These are phyloP conservation scores for Diaporthe vaccinii DNA, from an alignment of 2,329 filamentous ascomycete genomes.

Conservation along the genomic window DNA sequence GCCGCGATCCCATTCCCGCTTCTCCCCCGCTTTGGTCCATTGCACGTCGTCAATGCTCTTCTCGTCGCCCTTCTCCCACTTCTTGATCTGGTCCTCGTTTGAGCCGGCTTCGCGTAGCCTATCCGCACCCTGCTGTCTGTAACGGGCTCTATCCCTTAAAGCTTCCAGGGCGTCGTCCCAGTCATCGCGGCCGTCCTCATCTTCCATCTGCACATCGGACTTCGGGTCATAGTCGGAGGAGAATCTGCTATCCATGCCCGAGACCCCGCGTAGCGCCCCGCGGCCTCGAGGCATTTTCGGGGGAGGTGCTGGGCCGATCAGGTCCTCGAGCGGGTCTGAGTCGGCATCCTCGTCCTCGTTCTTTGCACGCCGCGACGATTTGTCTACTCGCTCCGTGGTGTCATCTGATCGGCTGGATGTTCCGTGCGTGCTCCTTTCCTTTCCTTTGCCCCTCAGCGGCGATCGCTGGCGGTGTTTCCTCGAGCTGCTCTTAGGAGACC, in stretches of 20 bases:
- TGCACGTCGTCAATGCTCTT: conserved; percentile 75
- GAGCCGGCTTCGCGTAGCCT: conserved; percentile 84
- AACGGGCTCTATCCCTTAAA: conserved; percentile 82
- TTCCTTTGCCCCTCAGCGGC: conserved; percentile 1
- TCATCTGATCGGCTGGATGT: conserved; percentile 13
- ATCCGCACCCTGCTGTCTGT: conserved; percentile 81
- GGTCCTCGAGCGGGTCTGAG: conserved; percentile 81
- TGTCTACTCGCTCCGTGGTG: conserved; percentile 17
- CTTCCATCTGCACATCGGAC: conserved; percentile 67
- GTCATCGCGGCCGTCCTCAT: conserved; percentile 67
- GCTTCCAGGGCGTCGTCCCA: conserved; percentile 88
- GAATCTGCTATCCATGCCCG: conserved; percentile 86
- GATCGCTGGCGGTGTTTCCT: conserved; percentile 39
- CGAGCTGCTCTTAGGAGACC: conserved; percentile 37
- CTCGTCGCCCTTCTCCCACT: conserved; percentile 75
- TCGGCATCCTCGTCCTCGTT: conserved; percentile 52
- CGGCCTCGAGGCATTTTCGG: conserved; percentile 73
- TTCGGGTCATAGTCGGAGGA: conserved; percentile 73
- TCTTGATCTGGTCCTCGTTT: conserved; percentile 78
- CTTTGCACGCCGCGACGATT: conserved; percentile 16
- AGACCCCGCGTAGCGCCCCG: conserved; percentile 71
- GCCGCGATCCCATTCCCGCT: conserved; percentile 71
- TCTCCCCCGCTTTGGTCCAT: conserved; percentile 79
- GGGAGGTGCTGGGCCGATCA: conserved; percentile 81
- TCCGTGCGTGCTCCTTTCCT: conserved; percentile 10